Conservation (phyloP, 1,284 basidiomycete species). For the Rugiboletus extremiorientalis region DNA sequence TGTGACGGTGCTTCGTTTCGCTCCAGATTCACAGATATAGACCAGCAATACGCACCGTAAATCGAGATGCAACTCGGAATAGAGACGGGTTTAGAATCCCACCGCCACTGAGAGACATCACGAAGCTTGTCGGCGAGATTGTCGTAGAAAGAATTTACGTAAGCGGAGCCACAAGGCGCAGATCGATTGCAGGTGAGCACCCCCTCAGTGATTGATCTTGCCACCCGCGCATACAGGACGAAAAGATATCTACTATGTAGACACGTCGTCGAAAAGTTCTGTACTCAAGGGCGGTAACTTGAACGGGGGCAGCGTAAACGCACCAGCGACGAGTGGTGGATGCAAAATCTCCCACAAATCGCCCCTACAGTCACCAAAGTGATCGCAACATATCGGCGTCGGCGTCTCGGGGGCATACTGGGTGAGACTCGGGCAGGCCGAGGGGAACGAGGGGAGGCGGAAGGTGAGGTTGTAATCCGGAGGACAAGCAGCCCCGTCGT, state of each 20-base stretch:
- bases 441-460: constrained; percentile 15
- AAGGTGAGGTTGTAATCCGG: constrained; percentile 9
- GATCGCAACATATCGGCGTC: constrained; percentile 23
- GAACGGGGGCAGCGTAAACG: constrained; percentile 29
- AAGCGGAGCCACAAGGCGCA: too few species aligned
- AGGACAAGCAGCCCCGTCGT: background rate
- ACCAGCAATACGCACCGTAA: too few species aligned
- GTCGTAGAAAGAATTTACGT: too few species aligned
- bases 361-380: constrained; percentile 24
- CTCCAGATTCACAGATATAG: background rate
- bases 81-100: too few species aligned
- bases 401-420: constrained; percentile 23
- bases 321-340: constrained; percentile 20
- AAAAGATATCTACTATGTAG: too few species aligned
- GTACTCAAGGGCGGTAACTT: constrained; percentile 21
- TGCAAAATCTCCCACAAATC: constrained; percentile 31
- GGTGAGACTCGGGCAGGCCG: background rate
- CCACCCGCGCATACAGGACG: too few species aligned
- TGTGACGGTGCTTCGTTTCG: background rate
- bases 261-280: constrained; percentile 20
- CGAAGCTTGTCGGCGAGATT: too few species aligned
- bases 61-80: too few species aligned
- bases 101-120: too few species aligned
- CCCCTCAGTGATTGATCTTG: too few species aligned
- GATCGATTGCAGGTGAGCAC: too few species aligned